Conservation (phyloP, 495 filamentous ascomycete species). For the Aspergillus cristatus region DNA sequence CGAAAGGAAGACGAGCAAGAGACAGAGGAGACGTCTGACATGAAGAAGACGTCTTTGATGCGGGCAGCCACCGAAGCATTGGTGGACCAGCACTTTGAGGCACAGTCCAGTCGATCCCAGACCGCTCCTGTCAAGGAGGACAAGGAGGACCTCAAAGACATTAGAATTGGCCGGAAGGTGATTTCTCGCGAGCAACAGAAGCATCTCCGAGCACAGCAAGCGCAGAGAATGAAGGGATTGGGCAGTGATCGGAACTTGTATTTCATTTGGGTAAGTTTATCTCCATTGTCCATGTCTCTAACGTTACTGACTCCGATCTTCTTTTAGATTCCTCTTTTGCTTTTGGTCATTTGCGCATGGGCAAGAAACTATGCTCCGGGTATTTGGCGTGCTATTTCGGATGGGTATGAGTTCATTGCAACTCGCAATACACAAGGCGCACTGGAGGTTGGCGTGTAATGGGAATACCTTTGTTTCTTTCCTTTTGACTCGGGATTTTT, state of each 20-base stretch:
- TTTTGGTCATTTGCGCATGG: constrained; percentile 58
- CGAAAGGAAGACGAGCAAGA: constrained; percentile 30
- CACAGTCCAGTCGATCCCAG: constrained; percentile 38
- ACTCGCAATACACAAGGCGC: constrained; percentile 34
- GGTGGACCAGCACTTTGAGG: constrained; percentile 58
- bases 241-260: constrained; percentile 71
- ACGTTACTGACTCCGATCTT: constrained; percentile 12
- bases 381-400: constrained; percentile 38
- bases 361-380: constrained; percentile 49
- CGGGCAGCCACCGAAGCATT: constrained; percentile 56
- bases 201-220: constrained; percentile 60
- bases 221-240: constrained; percentile 63
- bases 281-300: not conserved
- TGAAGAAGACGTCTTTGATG: constrained; percentile 53
- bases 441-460: constrained; percentile 26
- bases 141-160: constrained; percentile 32
- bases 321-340: constrained; percentile 37
- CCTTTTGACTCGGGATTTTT: constrained; percentile 12
- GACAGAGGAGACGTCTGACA: constrained; percentile 36
- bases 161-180: constrained; percentile 35
- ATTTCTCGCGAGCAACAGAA: constrained; percentile 66
- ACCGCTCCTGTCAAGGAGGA: constrained; percentile 32
- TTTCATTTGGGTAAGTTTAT: constrained; percentile 67
- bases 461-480: constrained; percentile 6
- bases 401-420: constrained; percentile 35